A percentile compares a stretch with the other conserved stretches of the same genome.
Conservation (phyloP, 257 asterid species). For the Linaria vulgaris region DNA sequence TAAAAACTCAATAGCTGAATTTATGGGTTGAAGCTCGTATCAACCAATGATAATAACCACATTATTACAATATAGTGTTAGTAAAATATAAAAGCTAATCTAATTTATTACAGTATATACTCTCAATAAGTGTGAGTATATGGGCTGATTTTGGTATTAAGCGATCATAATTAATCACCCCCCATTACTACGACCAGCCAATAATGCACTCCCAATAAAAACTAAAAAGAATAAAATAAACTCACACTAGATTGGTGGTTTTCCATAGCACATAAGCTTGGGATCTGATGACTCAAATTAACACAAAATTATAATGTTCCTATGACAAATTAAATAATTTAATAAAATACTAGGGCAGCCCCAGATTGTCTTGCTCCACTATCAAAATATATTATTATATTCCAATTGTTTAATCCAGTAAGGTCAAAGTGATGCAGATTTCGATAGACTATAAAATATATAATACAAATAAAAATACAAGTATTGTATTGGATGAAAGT, state of each 20-base stretch:
- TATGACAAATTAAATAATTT: neutral
- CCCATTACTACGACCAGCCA: no score
- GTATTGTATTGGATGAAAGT: neutral
- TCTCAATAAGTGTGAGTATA: no score
- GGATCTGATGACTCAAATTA: conserved; percentile 31
- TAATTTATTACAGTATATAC: no score
- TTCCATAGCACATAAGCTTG: conserved; percentile 19
- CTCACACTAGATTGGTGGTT: conserved; percentile 18
- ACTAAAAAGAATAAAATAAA: neutral
- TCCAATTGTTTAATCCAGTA: conserved; percentile 15
- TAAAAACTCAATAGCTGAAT: no score
- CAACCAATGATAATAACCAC: no score
- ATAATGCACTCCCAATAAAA: neutral
- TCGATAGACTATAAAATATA: conserved; percentile 1
- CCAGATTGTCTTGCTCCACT: conserved; percentile 34
- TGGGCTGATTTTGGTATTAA: no score
- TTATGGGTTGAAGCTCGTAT: no score
- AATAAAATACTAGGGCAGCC: conserved; percentile 18
- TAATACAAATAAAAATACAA: neutral
- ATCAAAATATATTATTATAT: conserved; percentile 14
- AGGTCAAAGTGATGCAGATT: conserved; percentile 29
- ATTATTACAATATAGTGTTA: no score
- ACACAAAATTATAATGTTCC: conserved; percentile 10
- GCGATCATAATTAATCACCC: no score
- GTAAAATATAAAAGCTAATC: no score